Percentiles rank a stretch among this genome's conserved stretches.
These are phyloP conservation scores for Sabuloglossum arenarium DNA, from an alignment of 495 filamentous ascomycete species.

Conservation along the genomic window DNA sequence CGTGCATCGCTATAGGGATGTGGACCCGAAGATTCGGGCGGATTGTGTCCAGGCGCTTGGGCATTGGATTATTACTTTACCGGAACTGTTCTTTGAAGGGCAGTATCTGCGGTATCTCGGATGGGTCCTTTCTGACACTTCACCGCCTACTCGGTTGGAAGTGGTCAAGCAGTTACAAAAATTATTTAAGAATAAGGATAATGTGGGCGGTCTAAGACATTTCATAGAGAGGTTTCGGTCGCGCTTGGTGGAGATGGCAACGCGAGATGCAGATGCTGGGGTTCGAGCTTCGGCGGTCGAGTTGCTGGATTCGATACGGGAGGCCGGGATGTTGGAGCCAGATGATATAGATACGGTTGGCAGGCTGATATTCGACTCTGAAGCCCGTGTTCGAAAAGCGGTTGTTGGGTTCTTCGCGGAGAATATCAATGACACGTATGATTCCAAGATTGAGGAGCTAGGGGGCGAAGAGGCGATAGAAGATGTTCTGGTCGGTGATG, in stretches of 20 bases:
- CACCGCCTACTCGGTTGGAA: slow-evolving; percentile 45
- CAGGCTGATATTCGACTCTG: slow-evolving; percentile 67
- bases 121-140: slow-evolving; percentile 74
- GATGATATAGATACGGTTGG: slow-evolving; percentile 75
- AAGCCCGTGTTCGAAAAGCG: slow-evolving; percentile 62
- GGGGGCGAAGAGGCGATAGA: slow-evolving; percentile 59
- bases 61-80: slow-evolving; percentile 64
- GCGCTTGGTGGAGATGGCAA: slow-evolving; percentile 85
- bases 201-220: slow-evolving; percentile 53
- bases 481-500: slow-evolving; percentile 35
- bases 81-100: slow-evolving; percentile 71
- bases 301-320: slow-evolving; percentile 59
- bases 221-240: slow-evolving; percentile 80
- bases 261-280: slow-evolving; percentile 50
- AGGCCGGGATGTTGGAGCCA: slow-evolving; percentile 72
- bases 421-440: slow-evolving; percentile 62
- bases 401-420: slow-evolving; percentile 78
- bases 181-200: slow-evolving; percentile 54
- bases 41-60: slow-evolving; percentile 73
- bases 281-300: slow-evolving; percentile 63
- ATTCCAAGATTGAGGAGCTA: slow-evolving; percentile 62
- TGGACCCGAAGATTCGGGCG: slow-evolving; percentile 67
- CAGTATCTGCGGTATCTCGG: slow-evolving; percentile 80
- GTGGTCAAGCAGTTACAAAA: slow-evolving; percentile 61
- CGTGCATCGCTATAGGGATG: slow-evolving; percentile 83